A percentile compares a stretch with the other conserved stretches of the same genome.
Conservation (phyloP, 768 basidiomycete species). For the Crucibulum laeve region DNA sequence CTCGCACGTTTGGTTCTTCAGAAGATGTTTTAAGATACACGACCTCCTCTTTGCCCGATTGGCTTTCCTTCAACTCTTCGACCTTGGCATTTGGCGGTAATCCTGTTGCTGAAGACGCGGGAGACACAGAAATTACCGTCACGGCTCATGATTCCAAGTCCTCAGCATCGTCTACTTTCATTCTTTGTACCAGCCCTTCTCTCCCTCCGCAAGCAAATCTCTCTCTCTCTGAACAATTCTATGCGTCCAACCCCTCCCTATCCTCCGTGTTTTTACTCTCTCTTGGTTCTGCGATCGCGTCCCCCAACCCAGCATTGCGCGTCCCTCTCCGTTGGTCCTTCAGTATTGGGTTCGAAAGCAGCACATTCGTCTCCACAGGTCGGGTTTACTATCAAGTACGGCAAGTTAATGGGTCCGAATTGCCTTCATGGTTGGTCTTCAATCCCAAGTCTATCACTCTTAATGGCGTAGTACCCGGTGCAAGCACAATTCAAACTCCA, state of each 20-base stretch:
- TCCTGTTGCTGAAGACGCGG: constrained; percentile 60
- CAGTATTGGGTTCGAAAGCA: constrained; percentile 74
- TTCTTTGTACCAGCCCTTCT: constrained; percentile 51
- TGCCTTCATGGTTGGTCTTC: constrained; percentile 78
- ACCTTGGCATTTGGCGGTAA: constrained; percentile 65
- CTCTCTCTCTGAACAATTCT: constrained; percentile 60
- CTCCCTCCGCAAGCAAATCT: constrained; percentile 50
- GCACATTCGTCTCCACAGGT: constrained; percentile 50
- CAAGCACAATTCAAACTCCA: constrained; percentile 32
- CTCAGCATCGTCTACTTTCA: constrained; percentile 47
- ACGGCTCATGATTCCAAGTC: constrained; percentile 54
- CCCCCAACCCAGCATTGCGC: constrained; percentile 52
- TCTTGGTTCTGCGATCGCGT: constrained; percentile 52
- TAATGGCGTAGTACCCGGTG: constrained; percentile 67
- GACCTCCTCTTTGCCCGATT: constrained; percentile 57
- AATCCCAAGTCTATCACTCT: constrained; percentile 66
- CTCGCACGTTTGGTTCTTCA: constrained; percentile 56
- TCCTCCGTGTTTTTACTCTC: constrained; percentile 73
- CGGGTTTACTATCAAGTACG: constrained; percentile 61
- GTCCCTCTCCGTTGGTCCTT: constrained; percentile 86
- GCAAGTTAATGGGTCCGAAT: constrained; percentile 58
- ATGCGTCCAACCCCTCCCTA: constrained; percentile 52
- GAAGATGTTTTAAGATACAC: constrained; percentile 44
- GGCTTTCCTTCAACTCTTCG: constrained; percentile 70
- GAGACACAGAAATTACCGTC: constrained; percentile 55